Base-by-base conservation (phyloP, 2,329 filamentous ascomycete genomes). In the Aspergillus ustus region DNA sequence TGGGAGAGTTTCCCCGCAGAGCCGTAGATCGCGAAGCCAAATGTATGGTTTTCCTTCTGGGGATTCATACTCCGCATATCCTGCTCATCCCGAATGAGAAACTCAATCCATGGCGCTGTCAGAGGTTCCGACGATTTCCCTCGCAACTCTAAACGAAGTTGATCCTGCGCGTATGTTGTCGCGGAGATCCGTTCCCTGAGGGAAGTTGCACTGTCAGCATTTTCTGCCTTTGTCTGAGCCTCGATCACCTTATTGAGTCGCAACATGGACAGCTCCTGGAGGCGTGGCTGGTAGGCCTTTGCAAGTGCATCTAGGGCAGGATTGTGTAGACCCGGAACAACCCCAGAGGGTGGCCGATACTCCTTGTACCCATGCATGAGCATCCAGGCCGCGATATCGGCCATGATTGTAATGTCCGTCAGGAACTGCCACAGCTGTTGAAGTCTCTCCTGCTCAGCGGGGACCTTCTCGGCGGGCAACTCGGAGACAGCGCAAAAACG, bases 71-170 rank as follows among this genome's bases (percentile, higher is more conserved):
- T 37, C 34, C 9, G 34, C 34, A 37, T 37, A 2, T 13, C 34
- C 34, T 37, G 11, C 34, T 13, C 34, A 13, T 13, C 34, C 11
- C 11, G 34, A 37, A 15, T 15, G 34, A 37, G 9, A 37, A 37
- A 37, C 11, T 37, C 34, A 15, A 37, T 37, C 34, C 34, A 37
- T 15, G 34, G 34, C 34, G 34, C 4, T 37, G 11, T 15, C 9
- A 15, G 52, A 3, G 68, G 66, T 3, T 66, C 53, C 61, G 78
- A 78, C 0, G 74, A 78, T 0, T 72, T 71, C 1, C 75, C 77
- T 43, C 49, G 49, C 49, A 31, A 17, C 49, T 31, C 49, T 9
- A 37, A 13, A 2, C 34, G 34, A 11, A 37, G 34, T 37, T 37
- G 8, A 37, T 37, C 34, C 34, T 37, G 34, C 34, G 34, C 34